These are phyloP conservation scores for Agastache rugosa DNA, from an alignment of 257 asterid species.

Conservation along the genomic window DNA sequence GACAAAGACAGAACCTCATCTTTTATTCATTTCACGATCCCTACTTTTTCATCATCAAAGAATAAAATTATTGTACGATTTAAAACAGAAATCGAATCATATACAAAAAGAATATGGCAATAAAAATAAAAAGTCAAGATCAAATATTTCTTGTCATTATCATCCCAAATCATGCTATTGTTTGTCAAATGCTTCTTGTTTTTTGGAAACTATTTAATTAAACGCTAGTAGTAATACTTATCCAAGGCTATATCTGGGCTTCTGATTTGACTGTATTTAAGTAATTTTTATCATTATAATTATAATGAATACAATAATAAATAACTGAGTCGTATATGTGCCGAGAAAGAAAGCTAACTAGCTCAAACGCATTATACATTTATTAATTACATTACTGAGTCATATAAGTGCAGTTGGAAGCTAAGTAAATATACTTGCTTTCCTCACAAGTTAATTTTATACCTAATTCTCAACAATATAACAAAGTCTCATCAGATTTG, in stretches of 20 bases:
- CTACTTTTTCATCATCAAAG: constrained; percentile 29
- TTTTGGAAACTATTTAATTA: neutral
- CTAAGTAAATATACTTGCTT: constrained; percentile 14
- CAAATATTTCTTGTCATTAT: constrained; percentile 38
- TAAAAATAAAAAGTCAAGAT: constrained; percentile 34
- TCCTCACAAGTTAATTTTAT: constrained; percentile 6
- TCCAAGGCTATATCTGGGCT: constrained; percentile 14
- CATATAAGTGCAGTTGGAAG: constrained; percentile 11
- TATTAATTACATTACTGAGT: neutral
- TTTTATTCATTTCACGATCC: constrained; percentile 39
- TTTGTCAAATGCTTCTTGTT: constrained; percentile 28
- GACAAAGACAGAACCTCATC: constrained; percentile 27
- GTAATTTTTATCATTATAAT: neutral
- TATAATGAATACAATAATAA: neutral
- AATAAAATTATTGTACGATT: constrained; percentile 36
- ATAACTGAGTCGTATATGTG: neutral
- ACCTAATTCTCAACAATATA: constrained; percentile 2
- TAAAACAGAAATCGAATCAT: constrained; percentile 4
- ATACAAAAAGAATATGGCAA: neutral
- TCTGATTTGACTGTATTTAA: neutral
- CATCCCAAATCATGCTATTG: constrained; percentile 43
- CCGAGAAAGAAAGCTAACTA: neutral
- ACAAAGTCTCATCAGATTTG: neutral
- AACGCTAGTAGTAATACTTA: constrained; percentile 5
- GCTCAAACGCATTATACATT: neutral